Percentiles rank a stretch among this genome's conserved stretches.
These are phyloP conservation scores for Cyberlindnera lachancei DNA, from an alignment of 805 yeast genomes.

Conservation along the genomic window DNA sequence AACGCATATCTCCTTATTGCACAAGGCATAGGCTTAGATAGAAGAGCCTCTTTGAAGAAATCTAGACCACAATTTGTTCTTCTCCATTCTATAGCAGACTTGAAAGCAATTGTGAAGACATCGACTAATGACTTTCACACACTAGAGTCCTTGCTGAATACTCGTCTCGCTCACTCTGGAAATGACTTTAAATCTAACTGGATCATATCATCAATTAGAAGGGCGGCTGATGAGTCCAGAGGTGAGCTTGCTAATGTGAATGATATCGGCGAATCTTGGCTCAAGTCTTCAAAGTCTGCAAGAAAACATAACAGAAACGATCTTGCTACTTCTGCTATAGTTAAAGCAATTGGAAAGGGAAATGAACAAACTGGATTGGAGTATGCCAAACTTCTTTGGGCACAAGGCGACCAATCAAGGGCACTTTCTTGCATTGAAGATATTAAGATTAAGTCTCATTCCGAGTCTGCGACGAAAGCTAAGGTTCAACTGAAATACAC, in stretches of 20 bases:
- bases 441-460: conserved; percentile 19
- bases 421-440: conserved; percentile 63
- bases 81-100: conserved; percentile 56
- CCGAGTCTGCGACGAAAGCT: conserved; percentile 24
- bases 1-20: conserved; percentile 57
- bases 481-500: conserved; percentile 68
- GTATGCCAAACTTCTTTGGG: conserved; percentile 80
- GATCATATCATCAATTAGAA: conserved; percentile 51
- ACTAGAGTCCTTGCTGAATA: conserved; percentile 12
- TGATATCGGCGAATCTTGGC: conserved; percentile 43
- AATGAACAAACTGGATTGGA: conserved; percentile 54
- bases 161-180: conserved; percentile 29
- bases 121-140: conserved; percentile 1
- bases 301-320: conserved; percentile 64
- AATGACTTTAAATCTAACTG: conserved; percentile 54
- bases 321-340: conserved; percentile 60
- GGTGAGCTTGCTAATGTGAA: conserved; percentile 16
- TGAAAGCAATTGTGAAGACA: conserved; percentile 24
- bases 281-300: conserved; percentile 56
- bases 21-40: conserved; percentile 40
- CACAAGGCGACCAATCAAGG: conserved; percentile 77
- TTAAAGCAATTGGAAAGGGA: conserved; percentile 39
- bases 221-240: conserved; percentile 34
- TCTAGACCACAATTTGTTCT: conserved; percentile 40
- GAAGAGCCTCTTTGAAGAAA: conserved; percentile 43